phyloP scores from a whole-genome alignment of 2,329 filamentous ascomycete genomes.

The Penicillium sp. region DNA sequence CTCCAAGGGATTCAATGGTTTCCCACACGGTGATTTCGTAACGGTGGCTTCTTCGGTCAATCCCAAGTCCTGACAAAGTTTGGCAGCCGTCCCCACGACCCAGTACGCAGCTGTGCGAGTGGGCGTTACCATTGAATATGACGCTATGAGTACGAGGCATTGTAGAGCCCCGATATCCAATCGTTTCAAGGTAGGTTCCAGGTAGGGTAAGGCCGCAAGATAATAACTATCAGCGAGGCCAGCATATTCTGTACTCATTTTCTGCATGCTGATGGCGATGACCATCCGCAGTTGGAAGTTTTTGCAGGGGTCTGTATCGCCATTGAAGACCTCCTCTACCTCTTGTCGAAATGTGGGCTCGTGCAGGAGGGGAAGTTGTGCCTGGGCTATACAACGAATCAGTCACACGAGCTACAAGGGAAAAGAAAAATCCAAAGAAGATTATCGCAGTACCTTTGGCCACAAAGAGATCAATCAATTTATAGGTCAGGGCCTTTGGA shows the following conservation, averaged over 20 bases:
- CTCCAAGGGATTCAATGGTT: conserved; percentile 66
- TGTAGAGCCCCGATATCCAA: conserved; percentile 90
- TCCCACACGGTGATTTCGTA: conserved; percentile 58
- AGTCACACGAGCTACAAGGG: conserved; percentile 10
- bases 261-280: conserved; percentile 91
- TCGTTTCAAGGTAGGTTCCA: conserved; percentile 78
- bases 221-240: conserved; percentile 94
- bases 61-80: conserved; percentile 84
- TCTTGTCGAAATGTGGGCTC: conserved; percentile 75
- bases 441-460: conserved; percentile 63
- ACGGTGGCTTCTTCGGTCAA: conserved; percentile 88
- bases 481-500: conserved; percentile 68
- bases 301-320: conserved; percentile 73
- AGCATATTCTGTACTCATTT: conserved; percentile 84
- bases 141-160: conserved; percentile 80
- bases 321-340: conserved; percentile 75
- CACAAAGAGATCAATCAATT: conserved; percentile 79
- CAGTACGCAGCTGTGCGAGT: conserved; percentile 92
- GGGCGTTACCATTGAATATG: conserved; percentile 89
- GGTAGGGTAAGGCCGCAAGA: conserved; percentile 77
- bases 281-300: conserved; percentile 90
- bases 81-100: conserved; percentile 81
- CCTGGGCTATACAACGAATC: conserved; percentile 62
- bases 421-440: background rate
- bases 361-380: conserved; percentile 83